phyloP scores from a whole-genome alignment of 306 rosid genomes.

The Castanea crenata region DNA sequence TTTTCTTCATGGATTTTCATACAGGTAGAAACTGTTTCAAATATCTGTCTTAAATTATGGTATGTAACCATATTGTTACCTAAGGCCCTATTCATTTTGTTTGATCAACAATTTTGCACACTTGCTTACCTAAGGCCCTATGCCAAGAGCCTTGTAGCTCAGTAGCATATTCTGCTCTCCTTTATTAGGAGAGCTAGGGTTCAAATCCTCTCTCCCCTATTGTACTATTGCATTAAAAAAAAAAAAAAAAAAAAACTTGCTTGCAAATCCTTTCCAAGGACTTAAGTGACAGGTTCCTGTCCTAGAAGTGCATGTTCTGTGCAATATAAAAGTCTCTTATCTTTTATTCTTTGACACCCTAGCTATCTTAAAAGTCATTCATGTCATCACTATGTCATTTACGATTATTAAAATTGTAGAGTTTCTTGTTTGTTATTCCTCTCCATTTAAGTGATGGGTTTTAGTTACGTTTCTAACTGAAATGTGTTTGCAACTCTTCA shows the following conservation, averaged over 20 bases:
- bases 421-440: constrained; percentile 1
- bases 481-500: neutral
- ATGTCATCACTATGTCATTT: neutral
- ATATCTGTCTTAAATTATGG: neutral
- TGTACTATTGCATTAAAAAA: too few species aligned
- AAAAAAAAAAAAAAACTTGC: neutral
- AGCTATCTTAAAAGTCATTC: neutral
- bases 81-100: neutral
- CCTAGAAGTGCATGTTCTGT: neutral
- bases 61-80: neutral
- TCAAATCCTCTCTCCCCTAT: too few species aligned
- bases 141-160: too few species aligned
- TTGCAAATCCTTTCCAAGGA: neutral
- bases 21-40: neutral
- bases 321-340: neutral
- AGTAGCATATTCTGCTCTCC: too few species aligned
- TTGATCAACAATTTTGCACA: neutral
- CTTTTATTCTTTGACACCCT: neutral
- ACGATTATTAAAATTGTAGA: constrained; percentile 3
- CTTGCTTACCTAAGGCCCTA: too few species aligned
- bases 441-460: neutral
- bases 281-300: neutral
- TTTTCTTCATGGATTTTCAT: neutral
- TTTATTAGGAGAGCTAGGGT: too few species aligned
- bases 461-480: neutral